A percentile compares a stretch with the other conserved stretches of the same genome.
phyloP scores from a whole-genome alignment of 2,329 filamentous ascomycete genomes.

The Ophiostoma sp. region DNA sequence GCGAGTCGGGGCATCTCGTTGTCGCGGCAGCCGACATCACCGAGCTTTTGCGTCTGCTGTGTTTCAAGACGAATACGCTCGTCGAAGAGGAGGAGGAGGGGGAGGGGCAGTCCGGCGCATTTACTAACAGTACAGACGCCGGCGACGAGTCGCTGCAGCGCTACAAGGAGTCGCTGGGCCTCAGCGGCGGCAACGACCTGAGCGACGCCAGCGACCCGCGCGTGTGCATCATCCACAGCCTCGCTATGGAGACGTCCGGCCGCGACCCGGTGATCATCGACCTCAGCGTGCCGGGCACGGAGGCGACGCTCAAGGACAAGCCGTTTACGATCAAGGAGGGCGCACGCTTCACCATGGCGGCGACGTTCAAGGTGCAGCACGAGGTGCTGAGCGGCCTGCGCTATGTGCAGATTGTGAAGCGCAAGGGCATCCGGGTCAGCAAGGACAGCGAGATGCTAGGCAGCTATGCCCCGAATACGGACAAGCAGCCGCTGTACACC shows the following conservation, averaged over 20 bases:
- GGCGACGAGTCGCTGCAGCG: conserved; percentile 91
- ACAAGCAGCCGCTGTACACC: conserved; percentile 74
- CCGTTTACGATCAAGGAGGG: conserved; percentile 98
- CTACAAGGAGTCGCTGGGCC: conserved; percentile 94
- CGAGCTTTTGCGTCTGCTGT: conserved; percentile 20
- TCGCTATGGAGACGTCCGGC: conserved; percentile 80
- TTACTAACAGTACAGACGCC: conserved; percentile 42
- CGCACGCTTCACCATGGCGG: conserved; percentile 88
- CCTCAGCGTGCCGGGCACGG: conserved; percentile 65
- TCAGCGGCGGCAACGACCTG: conserved; percentile 66
- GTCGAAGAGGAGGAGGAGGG: no score
- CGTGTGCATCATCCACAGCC: conserved; percentile 86
- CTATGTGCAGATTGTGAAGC: conserved; percentile 90
- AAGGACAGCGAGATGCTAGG: conserved; percentile 99
- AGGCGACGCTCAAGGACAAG: conserved; percentile 75
- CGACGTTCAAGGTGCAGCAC: conserved; percentile 91
- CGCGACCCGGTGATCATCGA: conserved; percentile 85
- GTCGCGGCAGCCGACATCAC: conserved; percentile 16
- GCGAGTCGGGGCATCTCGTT: not conserved
- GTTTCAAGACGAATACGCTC: no score
- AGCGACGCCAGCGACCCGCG: conserved; percentile 76
- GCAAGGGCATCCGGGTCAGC: conserved; percentile 77
- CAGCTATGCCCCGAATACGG: conserved; percentile 88
- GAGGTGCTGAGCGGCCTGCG: conserved; percentile 92
- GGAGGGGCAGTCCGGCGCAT: no score